phyloP scores from a whole-genome alignment of 2,329 filamentous ascomycete genomes.

The Colletotrichum sp. region DNA sequence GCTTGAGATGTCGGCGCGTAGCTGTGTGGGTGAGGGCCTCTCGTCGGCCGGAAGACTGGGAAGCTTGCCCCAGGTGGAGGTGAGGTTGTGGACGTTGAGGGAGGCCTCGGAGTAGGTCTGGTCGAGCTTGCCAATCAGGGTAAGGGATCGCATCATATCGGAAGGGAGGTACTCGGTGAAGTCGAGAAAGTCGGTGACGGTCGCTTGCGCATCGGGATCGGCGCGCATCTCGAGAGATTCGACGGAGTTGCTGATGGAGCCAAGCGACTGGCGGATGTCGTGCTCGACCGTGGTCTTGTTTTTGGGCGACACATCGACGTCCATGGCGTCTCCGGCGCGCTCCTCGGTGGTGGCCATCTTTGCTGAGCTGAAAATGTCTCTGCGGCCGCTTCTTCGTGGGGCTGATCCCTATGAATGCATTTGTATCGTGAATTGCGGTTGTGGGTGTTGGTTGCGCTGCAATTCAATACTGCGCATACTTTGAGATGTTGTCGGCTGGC shows the following conservation, averaged over 20 bases:
- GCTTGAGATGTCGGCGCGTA: conserved; percentile 67
- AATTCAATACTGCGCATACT: conserved; percentile 1
- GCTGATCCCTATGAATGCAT: not conserved
- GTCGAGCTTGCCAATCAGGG: conserved; percentile 70
- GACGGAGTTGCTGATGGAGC: conserved; percentile 42
- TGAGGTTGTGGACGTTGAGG: conserved; percentile 58
- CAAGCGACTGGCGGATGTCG: conserved; percentile 27
- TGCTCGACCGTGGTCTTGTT: conserved; percentile 33
- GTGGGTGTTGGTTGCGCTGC: not conserved
- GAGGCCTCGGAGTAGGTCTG: conserved; percentile 62
- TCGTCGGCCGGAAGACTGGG: conserved; percentile 52
- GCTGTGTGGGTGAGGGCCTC: conserved; percentile 51
- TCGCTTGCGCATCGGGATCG: conserved; percentile 72
- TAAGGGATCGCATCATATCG: conserved; percentile 70
- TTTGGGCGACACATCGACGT: conserved; percentile 41
- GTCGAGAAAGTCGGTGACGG: conserved; percentile 74
- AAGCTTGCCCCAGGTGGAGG: conserved; percentile 61
- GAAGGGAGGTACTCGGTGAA: conserved; percentile 73
- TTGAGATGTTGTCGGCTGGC: conserved; percentile 11
- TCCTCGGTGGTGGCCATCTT: conserved; percentile 26
- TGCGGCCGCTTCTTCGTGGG: not conserved
- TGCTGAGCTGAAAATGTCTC: not conserved
- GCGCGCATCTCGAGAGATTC: conserved; percentile 56
- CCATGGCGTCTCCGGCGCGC: conserved; percentile 27
- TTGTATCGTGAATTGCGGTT: not conserved